Base-by-base conservation (phyloP, 495 filamentous ascomycete species). In the Coniosporium apollinis region DNA sequence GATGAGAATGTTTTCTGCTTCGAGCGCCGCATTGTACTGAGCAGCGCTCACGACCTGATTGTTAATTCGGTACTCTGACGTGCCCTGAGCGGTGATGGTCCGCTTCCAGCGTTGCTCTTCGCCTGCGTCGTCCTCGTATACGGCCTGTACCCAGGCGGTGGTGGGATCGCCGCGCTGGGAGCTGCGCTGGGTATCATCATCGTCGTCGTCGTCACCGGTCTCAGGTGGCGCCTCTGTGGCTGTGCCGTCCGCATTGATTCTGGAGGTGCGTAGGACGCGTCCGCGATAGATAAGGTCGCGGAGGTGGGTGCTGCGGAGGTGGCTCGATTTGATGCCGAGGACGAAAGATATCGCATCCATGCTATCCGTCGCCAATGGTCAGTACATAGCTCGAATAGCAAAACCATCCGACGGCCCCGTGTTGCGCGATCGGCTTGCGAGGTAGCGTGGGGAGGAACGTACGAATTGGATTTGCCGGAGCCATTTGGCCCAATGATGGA, bases 291-390 rank as follows among this genome's bases (percentile, higher is more conserved):
- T 80, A 3, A 99, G 69, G 41, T 99, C 89, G 45, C 79, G 79
- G 3, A 99, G 74, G 42, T 96, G 84, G n/a, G 82, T 71, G 0
- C 91, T 96, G 54, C 89, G 83, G 18, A 99, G 66, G 55, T 94
- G 85, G 8, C 87, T 92, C 1, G 89, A 96, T 52, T 96, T 96
- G 54, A 99, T 96, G 42, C 89, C 89, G 41, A 99, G 67, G 31
- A 96, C 91, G 60, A 99, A 99, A 31, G 89, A 99, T 43, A 99
- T 99, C 44, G 89, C 89, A 57, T 99, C 89, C 89, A 99, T 99
- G 39, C 85, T 93, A 19, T 30, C 37, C 18, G 14, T 18, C 37
- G 17, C 25, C 24, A 37, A 39, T 18, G 2, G n/a, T 5, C 22
- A 32, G 11, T 19, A 32, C 17, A 17, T 19, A 37, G 9, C n/a